These are phyloP conservation scores for Hypsizygus marmoreus DNA, from an alignment of 768 basidiomycete species.

Conservation along the genomic window DNA sequence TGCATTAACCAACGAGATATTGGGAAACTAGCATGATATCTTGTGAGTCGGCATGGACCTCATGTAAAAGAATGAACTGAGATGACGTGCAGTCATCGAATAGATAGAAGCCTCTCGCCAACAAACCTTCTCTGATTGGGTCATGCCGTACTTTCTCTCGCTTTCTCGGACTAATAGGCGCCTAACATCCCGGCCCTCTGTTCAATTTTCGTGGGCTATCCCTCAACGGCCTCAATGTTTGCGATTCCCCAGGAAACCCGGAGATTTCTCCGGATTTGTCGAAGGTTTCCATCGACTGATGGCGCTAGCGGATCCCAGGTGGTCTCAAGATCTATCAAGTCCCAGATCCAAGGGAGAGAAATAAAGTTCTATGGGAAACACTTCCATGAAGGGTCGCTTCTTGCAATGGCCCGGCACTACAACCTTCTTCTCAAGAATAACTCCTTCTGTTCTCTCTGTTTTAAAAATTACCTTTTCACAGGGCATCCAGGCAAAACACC, in stretches of 20 bases:
- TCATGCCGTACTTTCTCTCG: conserved; percentile 1
- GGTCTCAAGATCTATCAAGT: background rate
- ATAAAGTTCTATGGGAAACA: background rate
- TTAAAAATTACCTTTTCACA: background rate
- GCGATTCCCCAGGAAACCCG: background rate
- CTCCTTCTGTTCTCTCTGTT: background rate
- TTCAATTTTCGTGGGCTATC: conserved; percentile 9
- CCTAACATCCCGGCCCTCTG: conserved; percentile 2
- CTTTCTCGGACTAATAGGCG: background rate
- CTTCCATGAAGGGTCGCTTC: background rate
- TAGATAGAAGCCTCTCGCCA: background rate
- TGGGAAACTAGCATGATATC: background rate
- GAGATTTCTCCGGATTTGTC: background rate
- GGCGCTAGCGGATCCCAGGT: background rate
- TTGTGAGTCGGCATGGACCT: background rate
- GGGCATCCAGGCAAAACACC: background rate
- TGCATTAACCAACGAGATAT: background rate
- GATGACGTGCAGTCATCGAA: background rate
- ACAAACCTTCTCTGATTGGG: conserved; percentile 7
- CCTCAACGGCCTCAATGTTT: background rate
- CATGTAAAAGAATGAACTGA: background rate
- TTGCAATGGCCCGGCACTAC: background rate
- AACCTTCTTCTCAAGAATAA: background rate
- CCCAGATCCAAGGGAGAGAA: background rate
- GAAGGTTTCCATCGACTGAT: background rate